phyloP scores from a whole-genome alignment of 2,329 filamentous ascomycete species.

The Nectriaceae sp. region DNA sequence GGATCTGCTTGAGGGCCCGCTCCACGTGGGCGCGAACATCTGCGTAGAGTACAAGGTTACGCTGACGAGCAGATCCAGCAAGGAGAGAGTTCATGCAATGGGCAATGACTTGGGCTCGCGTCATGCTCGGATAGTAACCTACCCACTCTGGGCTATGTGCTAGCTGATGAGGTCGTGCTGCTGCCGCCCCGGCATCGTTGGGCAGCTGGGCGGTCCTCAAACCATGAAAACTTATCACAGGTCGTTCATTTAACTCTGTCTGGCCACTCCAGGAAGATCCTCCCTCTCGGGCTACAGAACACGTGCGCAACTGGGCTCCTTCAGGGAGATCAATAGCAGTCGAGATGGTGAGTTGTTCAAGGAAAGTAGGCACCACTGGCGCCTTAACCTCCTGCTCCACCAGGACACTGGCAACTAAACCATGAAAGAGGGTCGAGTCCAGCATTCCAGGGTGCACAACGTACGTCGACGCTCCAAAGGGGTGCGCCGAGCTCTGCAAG shows the following conservation, averaged over 20 bases:
- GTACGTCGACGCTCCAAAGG: not conserved
- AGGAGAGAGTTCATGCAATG: not conserved
- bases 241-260: not conserved
- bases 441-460: constrained; percentile 4
- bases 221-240: not conserved
- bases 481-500: not conserved
- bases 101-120: not conserved
- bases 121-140: not conserved
- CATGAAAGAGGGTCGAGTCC: constrained; percentile 1
- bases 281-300: not conserved
- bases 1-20: constrained; percentile 5
- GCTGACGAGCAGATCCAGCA: not conserved
- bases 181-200: not conserved
- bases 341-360: not conserved
- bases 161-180: not conserved
- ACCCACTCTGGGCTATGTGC: not conserved
- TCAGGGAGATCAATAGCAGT: not conserved
- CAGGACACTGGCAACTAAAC: not conserved
- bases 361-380: not conserved
- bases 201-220: not conserved
- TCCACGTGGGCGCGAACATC: constrained; percentile 5
- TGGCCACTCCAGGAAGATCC: not conserved
- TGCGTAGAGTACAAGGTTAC: not conserved
- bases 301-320: not conserved
- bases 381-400: not conserved